These are phyloP conservation scores for Simmondsia chinensis DNA, from an alignment of 148 eudicot species.

Conservation along the genomic window DNA sequence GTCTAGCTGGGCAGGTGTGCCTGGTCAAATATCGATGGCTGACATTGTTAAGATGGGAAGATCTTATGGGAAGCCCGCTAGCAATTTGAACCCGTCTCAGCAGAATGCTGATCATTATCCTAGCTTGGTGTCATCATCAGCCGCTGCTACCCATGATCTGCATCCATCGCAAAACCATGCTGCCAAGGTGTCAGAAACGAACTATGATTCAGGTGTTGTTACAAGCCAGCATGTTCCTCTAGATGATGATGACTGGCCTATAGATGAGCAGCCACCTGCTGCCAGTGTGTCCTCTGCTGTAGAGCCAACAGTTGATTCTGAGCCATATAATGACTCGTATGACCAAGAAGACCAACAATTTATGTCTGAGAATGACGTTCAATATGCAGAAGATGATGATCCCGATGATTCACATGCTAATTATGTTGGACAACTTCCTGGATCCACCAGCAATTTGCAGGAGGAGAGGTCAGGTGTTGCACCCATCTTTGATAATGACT, in stretches of 20 bases:
- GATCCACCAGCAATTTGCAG: slow-evolving; percentile 29
- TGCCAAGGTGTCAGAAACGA: slow-evolving; percentile 24
- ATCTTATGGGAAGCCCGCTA: slow-evolving; percentile 48
- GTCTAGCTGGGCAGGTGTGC: slow-evolving; percentile 57
- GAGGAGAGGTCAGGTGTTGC: slow-evolving; percentile 40
- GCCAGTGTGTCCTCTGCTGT: slow-evolving; percentile 17
- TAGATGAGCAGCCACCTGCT: slow-evolving; percentile 56
- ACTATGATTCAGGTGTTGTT: slow-evolving; percentile 17
- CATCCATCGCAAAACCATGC: slow-evolving; percentile 32
- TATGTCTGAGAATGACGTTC: slow-evolving; percentile 31
- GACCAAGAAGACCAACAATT: slow-evolving; percentile 25
- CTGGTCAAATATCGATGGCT: slow-evolving; percentile 92
- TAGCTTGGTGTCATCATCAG: slow-evolving; percentile 23
- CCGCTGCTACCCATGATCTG: slow-evolving; percentile 21
- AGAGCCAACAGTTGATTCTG: slow-evolving; percentile 35
- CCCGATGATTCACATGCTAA: slow-evolving; percentile 21
- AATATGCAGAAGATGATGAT: slow-evolving; percentile 27
- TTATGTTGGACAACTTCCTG: slow-evolving; percentile 30
- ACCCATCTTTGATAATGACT: slow-evolving; percentile 43
- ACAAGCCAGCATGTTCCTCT: slow-evolving; percentile 27
- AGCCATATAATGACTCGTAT: slow-evolving; percentile 33
- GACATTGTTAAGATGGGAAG: slow-evolving; percentile 98
- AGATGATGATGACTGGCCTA: slow-evolving; percentile 68
- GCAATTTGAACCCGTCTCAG: slow-evolving; percentile 27
- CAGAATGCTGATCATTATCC: slow-evolving; percentile 23